Conservation (phyloP, 2,329 filamentous ascomycete species). For the Pseudogymnoascus sp. region DNA sequence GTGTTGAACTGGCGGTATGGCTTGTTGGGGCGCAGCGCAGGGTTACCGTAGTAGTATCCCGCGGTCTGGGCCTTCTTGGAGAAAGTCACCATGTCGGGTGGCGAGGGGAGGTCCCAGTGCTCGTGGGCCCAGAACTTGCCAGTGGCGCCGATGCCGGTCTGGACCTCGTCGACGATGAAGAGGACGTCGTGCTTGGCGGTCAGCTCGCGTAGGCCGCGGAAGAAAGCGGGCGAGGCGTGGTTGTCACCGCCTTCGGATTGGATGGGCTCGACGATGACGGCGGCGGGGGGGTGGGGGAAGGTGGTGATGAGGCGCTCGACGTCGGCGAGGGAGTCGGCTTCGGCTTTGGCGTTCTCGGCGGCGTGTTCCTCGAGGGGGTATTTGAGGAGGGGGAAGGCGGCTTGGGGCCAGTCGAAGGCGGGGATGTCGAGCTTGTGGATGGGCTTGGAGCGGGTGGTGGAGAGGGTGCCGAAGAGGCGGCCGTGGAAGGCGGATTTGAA, state of each 20-base stretch:
- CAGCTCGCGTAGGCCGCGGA: slow-evolving; percentile 65
- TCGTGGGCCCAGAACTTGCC: slow-evolving; percentile 85
- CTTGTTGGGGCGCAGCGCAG: slow-evolving; percentile 69
- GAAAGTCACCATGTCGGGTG: slow-evolving; percentile 84
- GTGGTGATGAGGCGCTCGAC: slow-evolving; percentile 64
- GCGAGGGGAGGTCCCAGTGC: slow-evolving; percentile 66
- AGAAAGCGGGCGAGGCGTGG: slow-evolving; percentile 72
- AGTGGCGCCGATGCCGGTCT: slow-evolving; percentile 78
- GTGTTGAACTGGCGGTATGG: slow-evolving; percentile 84
- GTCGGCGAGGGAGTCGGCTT: slow-evolving; percentile 65
- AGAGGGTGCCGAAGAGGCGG: slow-evolving; percentile 69
- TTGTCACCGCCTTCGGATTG: slow-evolving; percentile 82
- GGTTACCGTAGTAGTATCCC: slow-evolving; percentile 74
- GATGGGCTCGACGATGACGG: slow-evolving; percentile 70
- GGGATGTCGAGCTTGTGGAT: slow-evolving; percentile 85
- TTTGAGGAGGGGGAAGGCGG: slow-evolving; percentile 69
- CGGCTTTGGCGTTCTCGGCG: slow-evolving; percentile 63
- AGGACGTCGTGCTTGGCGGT: slow-evolving; percentile 64
- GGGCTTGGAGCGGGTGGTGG: slow-evolving; percentile 73
- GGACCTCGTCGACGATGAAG: slow-evolving; percentile 78
- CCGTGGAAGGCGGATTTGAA: slow-evolving; percentile 77
- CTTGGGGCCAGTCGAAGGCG: slow-evolving; percentile 82
- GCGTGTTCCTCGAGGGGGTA: slow-evolving; percentile 67
- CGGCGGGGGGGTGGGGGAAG: slow-evolving; percentile 62
- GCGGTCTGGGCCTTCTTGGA: slow-evolving; percentile 82